A percentile compares a stretch with the other conserved stretches of the same genome.
phyloP scores from a whole-genome alignment of 805 yeast genomes.

The Wickerhamomyces queroliae region DNA sequence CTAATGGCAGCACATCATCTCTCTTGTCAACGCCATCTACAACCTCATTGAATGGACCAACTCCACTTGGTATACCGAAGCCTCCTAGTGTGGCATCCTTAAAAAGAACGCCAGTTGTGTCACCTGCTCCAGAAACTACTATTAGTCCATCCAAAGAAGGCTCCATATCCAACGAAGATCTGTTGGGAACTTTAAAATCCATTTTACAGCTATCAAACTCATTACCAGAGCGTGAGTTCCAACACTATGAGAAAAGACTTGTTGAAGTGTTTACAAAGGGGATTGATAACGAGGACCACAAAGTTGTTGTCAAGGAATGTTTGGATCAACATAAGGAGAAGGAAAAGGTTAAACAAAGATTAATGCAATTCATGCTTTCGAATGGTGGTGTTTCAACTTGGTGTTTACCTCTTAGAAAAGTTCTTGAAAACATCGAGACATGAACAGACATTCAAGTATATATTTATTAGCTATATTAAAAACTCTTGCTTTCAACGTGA shows the following conservation, averaged over 20 bases:
- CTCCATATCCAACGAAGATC: conserved; percentile 9
- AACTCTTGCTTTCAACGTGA: not conserved
- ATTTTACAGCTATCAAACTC: conserved; percentile 23
- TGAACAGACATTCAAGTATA: too few relatives aligned
- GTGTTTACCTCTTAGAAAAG: conserved; percentile 62
- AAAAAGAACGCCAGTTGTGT: not conserved
- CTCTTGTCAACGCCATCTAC: conserved; percentile 1
- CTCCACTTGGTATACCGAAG: conserved; percentile 4
- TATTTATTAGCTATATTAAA: not conserved
- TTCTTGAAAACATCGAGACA: conserved; percentile 32
- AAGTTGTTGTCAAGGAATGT: conserved; percentile 19
- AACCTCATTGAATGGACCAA: conserved; percentile 3
- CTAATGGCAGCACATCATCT: conserved; percentile 4
- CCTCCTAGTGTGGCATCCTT: conserved; percentile 3
- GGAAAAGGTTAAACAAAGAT: conserved; percentile 27
- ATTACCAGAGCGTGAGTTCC: conserved; percentile 36
- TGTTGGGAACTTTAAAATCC: conserved; percentile 17
- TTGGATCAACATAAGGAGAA: conserved; percentile 19
- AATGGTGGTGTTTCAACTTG: conserved; percentile 55
- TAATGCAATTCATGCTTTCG: conserved; percentile 47
- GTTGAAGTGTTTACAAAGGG: conserved; percentile 20
- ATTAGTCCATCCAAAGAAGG: too few relatives aligned
- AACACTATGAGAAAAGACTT: conserved; percentile 38
- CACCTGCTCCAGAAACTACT: not conserved
- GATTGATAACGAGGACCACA: conserved; percentile 24